phyloP scores from a whole-genome alignment of 2,329 filamentous ascomycete genomes.

The Fusarium sulawesiense region DNA sequence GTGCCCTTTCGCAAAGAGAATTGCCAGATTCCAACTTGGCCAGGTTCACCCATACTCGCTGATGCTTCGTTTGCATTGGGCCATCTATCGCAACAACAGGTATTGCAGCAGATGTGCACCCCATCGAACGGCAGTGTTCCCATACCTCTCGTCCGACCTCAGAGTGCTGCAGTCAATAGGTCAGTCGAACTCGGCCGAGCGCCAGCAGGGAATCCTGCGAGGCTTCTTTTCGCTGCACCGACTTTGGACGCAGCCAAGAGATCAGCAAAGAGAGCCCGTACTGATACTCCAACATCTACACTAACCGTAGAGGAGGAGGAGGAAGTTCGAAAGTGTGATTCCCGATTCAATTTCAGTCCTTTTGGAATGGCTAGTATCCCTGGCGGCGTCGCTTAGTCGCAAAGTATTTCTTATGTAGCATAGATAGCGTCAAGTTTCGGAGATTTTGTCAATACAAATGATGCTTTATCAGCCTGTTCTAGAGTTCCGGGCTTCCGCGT shows the following conservation, averaged over 20 bases:
- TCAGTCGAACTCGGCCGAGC: slow-evolving; percentile 17
- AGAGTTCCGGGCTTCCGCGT: slow-evolving; percentile 11
- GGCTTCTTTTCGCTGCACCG: slow-evolving; percentile 7
- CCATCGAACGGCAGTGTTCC: slow-evolving; percentile 40
- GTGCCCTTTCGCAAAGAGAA: slow-evolving; percentile 60
- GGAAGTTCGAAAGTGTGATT: slow-evolving; percentile 53
- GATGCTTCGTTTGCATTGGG: slow-evolving; percentile 28
- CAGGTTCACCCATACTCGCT: slow-evolving; percentile 33
- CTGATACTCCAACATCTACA: slow-evolving; percentile 51
- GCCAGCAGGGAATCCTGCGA: slow-evolving; percentile 12
- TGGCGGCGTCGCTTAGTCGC: not conserved
- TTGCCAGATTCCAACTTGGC: slow-evolving; percentile 34
- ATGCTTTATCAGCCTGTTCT: slow-evolving; percentile 4
- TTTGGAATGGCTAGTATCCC: slow-evolving; percentile 18
- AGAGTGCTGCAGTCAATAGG: slow-evolving; percentile 24
- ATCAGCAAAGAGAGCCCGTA: slow-evolving; percentile 58
- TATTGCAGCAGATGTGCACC: slow-evolving; percentile 55
- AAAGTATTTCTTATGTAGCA: not conserved
- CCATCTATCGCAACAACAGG: slow-evolving; percentile 53
- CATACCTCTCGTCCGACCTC: slow-evolving; percentile 24
- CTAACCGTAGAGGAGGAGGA: slow-evolving; percentile 62
- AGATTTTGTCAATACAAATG: not conserved
- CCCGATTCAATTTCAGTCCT: slow-evolving; percentile 40
- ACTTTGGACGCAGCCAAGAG: slow-evolving; percentile 46
- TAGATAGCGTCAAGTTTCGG: not conserved